Conservation (phyloP, 1,139 yeast species). For the Sugiyamaella novakii region DNA sequence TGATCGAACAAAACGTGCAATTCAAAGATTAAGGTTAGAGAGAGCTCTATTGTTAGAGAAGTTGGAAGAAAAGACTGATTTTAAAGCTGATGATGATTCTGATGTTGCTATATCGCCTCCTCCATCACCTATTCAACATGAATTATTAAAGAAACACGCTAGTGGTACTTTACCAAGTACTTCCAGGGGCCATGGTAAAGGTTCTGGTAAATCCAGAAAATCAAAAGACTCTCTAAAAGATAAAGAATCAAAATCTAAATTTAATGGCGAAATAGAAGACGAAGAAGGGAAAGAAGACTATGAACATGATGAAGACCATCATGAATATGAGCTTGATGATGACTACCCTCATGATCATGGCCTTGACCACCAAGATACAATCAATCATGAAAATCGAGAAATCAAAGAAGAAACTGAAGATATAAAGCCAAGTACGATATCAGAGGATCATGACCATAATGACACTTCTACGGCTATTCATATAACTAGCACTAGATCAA, state of each 20-base stretch:
- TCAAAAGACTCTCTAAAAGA: background rate
- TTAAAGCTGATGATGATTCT: conserved; percentile 35
- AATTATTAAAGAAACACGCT: conserved; percentile 19
- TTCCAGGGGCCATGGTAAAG: conserved; percentile 10
- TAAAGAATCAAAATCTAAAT: background rate
- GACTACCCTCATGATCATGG: conserved; percentile 22
- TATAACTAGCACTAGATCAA: conserved; percentile 41
- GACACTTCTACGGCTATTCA: background rate
- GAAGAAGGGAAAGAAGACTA: conserved; percentile 6
- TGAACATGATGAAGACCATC: conserved; percentile 13
- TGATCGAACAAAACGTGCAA: conserved; percentile 72
- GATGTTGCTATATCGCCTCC: conserved; percentile 41
- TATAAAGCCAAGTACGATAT: background rate
- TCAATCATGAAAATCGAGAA: conserved; percentile 3
- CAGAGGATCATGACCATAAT: background rate
- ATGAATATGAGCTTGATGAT: background rate
- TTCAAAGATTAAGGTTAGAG: conserved; percentile 79
- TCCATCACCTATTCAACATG: conserved; percentile 32
- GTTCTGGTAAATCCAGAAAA: conserved; percentile 7
- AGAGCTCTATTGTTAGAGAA: conserved; percentile 78
- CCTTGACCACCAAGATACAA: conserved; percentile 2
- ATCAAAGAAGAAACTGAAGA: conserved; percentile 14
- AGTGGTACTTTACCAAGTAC: conserved; percentile 3
- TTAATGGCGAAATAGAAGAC: background rate
- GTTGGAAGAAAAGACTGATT: conserved; percentile 54